Base-by-base conservation (phyloP, 192 early-diverging fungal species). In the Gonapodya prolifera region DNA sequence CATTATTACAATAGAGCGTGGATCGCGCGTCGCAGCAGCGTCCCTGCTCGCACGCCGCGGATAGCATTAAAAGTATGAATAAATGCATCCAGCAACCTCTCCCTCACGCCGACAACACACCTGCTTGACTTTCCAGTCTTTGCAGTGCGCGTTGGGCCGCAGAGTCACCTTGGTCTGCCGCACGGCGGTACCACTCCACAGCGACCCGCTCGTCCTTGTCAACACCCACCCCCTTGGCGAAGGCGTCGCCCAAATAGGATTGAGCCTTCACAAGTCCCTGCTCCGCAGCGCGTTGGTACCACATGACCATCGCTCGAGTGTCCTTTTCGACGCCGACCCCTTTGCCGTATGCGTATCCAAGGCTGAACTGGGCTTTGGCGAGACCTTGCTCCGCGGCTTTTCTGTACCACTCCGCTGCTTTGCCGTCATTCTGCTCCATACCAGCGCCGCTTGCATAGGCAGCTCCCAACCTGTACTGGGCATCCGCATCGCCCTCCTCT, bases 321-420 rank as follows among this genome's bases (percentile, higher is more conserved):
- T 93, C 83, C 1, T 70, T 77, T 32, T 82, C 83, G 70, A 85
- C 82, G 35, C 91, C 89, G 78, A 95, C 87, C 35, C 94, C 94
- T 75, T 87, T 88, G 83, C 98, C 96, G 35, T 88, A 88, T 81
- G 94, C 98, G 82, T 96, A 96, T 61, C 96, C 96, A 86, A 98
- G 87, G 2, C 91, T 92, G 78, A 91, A 96, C 86, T 95, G 89
- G 1, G 96, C 96, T 73, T 91, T 88, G 18, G 91, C 87, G 30
- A 93, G 79, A 1, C 90, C 90, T 79, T 89, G 86, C 36, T 90
- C 88, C 36, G 96, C 95, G 1, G 95, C 93, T 28, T 86, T 85
- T 35, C 84, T 83, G 75, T 91, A 92, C 89, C 95, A 94, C 77
- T 91, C 86, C 78, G 91, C 90, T 0, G 94, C 94, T 75, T 93